Base-by-base conservation (phyloP, 345 rosid genomes). In the Salix viminalis region DNA sequence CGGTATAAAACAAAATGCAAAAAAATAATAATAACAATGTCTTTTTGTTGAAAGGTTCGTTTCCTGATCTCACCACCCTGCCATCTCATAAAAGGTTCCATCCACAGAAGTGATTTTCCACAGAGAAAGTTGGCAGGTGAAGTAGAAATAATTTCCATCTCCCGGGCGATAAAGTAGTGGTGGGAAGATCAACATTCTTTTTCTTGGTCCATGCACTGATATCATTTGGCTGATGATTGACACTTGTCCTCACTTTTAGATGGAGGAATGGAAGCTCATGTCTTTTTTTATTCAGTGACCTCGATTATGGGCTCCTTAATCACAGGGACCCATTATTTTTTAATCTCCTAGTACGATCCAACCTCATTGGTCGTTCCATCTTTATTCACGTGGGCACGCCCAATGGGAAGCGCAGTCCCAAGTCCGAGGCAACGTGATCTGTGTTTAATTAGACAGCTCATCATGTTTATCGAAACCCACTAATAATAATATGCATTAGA, bases 151-250 rank as follows among this genome's bases (percentile, higher is more conserved):
- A 7, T 44, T 14, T 46, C 60, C 61, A 46, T 58, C 64, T 5
- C 15, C 9, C 8, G 30, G 30, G 4, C 50, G 9, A 48, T 68
- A 19, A 15, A 36, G 7, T 62, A 67, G 32, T 21, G 73, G n/a
- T 12, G 72, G 62, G 67, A 66, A 76, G 44, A 69, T 67, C 23
- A 7, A 58, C 48, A 70, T 30, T 32, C 7, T 34, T 18, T 67
- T 62, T 73, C 77, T 75, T 50, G 79, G 72, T 76, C 28, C 2
- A 46, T 6, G 78, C 24, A 69, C 64, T 77, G 8, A 46, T 56
- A 80, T 82, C 75, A 82, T 84, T 74, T 39, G 12, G 77, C 76
- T 72, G 81, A 84, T 80, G 79, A 79, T 84, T 80, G 87, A 84
- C 89, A 86, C 81, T 80, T 82, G 83, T 86, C 87, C 83, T 9